Evolutionary conservation across 257 asterid species (phyloP), one percentile per base, ranked within the genome.

Genomic region (Avicennia marina): DNA sequence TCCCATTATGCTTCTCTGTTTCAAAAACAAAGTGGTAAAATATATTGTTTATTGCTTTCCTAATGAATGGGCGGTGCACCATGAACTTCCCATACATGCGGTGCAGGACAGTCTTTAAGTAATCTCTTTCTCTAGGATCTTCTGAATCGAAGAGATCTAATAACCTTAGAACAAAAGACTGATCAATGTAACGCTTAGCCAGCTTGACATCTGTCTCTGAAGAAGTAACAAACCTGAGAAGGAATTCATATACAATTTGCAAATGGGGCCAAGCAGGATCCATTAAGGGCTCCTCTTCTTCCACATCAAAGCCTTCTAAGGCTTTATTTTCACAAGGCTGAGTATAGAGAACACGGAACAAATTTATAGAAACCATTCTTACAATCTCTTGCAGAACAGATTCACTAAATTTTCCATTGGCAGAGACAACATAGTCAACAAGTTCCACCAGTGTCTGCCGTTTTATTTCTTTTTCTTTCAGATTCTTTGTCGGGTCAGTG

Each of bases 101-200:
- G 62, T 90, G 98, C 20, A 90, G 72, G 42, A 87, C 95, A n/a
- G 95, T 84, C 76, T 90, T 90, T 58, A 90, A 71, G 74, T 90
- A 87, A 78, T 90, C 96, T 53, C 98, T 74, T 75, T 90, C 95
- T 65, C 98, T 72, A n/a, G 94, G 98, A 70, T 90, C 96, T 65
- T 90, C 95, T 4, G 98, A 87, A 72, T 90, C 98, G 33, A 90
- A 90, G 61, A 84, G 89, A 78, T 90, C 96, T 48, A 90, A 69
- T 57, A 90, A 66, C 70, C 71, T 81, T 48, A 85, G 62, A 49
- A 90, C 81, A 60, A 87, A 90, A 20, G 83, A 74, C 77, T 90
- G 96, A 66, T 90, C 98, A n/a, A 90, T 51, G 53, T 80, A 87
- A 52, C 96, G 80, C 74, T 90, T 90, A 12, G 94, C 98, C 78